A percentile compares a stretch with the other conserved stretches of the same genome.
phyloP scores from a whole-genome alignment of 768 basidiomycete genomes.

The Imleria badia region DNA sequence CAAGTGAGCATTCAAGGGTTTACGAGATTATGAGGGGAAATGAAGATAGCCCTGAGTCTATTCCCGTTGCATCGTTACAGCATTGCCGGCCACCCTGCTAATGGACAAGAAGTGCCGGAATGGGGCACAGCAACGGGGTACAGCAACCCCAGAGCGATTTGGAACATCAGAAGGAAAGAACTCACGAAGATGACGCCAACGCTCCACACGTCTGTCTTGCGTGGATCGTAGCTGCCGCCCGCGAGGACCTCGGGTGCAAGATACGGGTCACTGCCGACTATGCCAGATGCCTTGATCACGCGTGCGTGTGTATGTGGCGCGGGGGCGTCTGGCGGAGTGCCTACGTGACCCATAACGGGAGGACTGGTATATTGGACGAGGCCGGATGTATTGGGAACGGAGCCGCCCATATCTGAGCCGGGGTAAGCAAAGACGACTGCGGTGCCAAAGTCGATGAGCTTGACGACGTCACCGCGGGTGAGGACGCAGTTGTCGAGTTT shows the following conservation, averaged over 20 bases:
- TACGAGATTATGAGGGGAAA: conserved; percentile 7
- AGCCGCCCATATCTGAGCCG: conserved; percentile 64
- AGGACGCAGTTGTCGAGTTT: conserved; percentile 99
- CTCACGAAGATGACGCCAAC: conserved; percentile 95
- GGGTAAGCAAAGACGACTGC: conserved; percentile 99
- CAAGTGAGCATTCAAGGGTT: conserved; percentile 10
- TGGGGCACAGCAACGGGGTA: conserved; percentile 1
- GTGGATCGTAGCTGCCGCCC: conserved; percentile 83
- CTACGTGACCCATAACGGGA: conserved; percentile 21
- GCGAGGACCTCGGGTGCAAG: conserved; percentile 93
- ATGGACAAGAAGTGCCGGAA: background rate
- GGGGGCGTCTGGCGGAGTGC: conserved; percentile 21
- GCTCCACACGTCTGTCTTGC: conserved; percentile 98
- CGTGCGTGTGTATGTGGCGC: conserved; percentile 42
- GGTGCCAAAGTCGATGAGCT: conserved; percentile 99
- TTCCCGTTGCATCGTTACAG: conserved; percentile 1
- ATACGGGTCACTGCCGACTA: conserved; percentile 98
- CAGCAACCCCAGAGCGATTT: background rate
- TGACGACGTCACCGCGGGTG: conserved; percentile 92
- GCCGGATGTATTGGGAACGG: conserved; percentile 20
- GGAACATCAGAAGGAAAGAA: background rate
- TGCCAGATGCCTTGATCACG: conserved; percentile 70
- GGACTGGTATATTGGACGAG: background rate
- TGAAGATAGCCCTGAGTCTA: background rate
- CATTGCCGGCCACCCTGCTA: background rate